Evolutionary conservation across 2,329 filamentous ascomycete species (phyloP).

Genomic region (Grosmannia clavigera): DNA sequence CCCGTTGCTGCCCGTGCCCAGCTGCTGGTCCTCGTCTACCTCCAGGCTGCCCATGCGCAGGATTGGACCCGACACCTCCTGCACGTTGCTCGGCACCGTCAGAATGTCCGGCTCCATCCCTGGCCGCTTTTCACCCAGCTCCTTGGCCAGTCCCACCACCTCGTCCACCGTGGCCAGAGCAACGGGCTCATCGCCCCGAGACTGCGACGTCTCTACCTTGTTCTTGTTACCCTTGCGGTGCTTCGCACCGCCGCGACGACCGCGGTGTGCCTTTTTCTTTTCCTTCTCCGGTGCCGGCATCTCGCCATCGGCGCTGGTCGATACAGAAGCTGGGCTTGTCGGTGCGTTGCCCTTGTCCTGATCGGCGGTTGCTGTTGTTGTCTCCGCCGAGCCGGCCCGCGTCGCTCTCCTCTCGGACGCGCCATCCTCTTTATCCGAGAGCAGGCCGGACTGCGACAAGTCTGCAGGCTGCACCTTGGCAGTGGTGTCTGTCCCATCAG

Average conservation of each 20-base stretch:
- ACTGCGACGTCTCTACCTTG: conserved; percentile 38
- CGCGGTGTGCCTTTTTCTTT: conserved; percentile 57
- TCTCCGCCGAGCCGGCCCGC: background rate
- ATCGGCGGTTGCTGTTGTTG: background rate
- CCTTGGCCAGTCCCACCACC: conserved; percentile 45
- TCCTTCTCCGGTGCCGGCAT: conserved; percentile 27
- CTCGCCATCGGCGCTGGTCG: background rate
- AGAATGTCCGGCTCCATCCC: conserved; percentile 50
- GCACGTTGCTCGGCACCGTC: conserved; percentile 43
- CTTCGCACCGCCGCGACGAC: conserved; percentile 58
- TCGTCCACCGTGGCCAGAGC: conserved; percentile 43
- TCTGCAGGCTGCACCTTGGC: background rate
- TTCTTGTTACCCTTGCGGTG: conserved; percentile 41
- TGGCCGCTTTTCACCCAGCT: conserved; percentile 35
- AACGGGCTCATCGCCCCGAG: conserved; percentile 32
- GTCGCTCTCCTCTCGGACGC: background rate
- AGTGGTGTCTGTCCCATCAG: background rate
- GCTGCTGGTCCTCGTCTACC: conserved; percentile 49
- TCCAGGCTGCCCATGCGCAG: conserved; percentile 52
- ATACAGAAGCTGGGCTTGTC: background rate
- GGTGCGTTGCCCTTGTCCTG: background rate
- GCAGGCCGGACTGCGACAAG: background rate
- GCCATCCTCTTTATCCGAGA: background rate
- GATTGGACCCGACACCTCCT: conserved; percentile 46
- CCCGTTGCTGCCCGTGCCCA: conserved; percentile 83